Base-by-base conservation (phyloP, 257 asterid species). In the Apocynum venetum region DNA sequence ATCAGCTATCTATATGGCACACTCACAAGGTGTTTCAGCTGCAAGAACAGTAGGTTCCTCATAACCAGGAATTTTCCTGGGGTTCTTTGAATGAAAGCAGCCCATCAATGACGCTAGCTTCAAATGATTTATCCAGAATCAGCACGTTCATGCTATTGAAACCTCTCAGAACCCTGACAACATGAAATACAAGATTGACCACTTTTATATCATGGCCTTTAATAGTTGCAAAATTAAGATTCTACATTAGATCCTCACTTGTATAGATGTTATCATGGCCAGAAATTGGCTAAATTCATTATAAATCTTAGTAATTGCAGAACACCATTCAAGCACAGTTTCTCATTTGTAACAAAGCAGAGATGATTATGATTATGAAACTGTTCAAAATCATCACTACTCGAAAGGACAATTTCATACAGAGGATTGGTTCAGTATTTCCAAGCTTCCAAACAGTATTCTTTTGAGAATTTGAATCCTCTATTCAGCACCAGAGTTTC, bases 11-110 rank as follows among this genome's bases (percentile, higher is more conserved):
- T 38, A 68, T 78, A 12, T 17, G 3, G 85, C 83, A 84, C 77
- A 89, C 98, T 92, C 82, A 94, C 98, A 94, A 71, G 89, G 93
- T 14, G 98, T 94, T 85, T 94, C 97, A 14, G 97, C 87, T 65
- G 97, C 97, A 51, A 94, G 96, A 86, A 92, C 74, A 63, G 86
- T 59, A 51, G 97, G 97, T 53, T 94, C 94, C 86, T 94, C 98
- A 7, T 90, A 92, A 77, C 97, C 98, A 38, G 91, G 97, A 73
- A 81, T 48, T 61, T 80, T 80, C 66, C 72, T 81, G 1, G 77
- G 49, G 56, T 76, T 56, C 81, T 87, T 94, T 73, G 98, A 92
- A 80, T 82, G 82, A 73, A 82, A 80, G 79, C 97, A 94, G 79
- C 98, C 97, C 98, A 94, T 94, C 75, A 65, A 72, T 71, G 74